Percentiles rank a stretch among this genome's conserved stretches.
Conservation (phyloP, 2,329 filamentous ascomycete genomes). For the Myriangium duriaei region DNA sequence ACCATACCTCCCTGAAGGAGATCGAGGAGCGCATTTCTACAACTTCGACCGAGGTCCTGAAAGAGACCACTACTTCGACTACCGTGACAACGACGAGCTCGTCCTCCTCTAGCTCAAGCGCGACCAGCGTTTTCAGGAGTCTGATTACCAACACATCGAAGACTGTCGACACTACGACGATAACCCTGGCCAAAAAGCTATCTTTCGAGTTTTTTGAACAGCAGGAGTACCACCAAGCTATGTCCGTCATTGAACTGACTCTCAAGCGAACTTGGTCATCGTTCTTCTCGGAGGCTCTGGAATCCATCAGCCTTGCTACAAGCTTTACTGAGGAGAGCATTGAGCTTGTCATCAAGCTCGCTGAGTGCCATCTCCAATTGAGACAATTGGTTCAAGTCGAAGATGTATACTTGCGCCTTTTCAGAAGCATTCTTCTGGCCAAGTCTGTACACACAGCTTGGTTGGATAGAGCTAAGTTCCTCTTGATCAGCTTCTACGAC, state of each 20-base stretch:
- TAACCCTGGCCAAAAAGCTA: slow-evolving; percentile 30
- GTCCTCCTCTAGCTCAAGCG: slow-evolving; percentile 30
- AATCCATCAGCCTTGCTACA: slow-evolving; percentile 26
- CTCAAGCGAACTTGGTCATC: slow-evolving; percentile 35
- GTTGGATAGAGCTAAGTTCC: slow-evolving; percentile 24
- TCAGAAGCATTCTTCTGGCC: slow-evolving; percentile 25
- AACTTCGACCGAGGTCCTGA: slow-evolving; percentile 31
- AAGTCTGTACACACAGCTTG: slow-evolving; percentile 16
- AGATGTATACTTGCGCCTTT: slow-evolving; percentile 27
- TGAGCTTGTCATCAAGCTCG: slow-evolving; percentile 34
- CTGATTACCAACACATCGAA: slow-evolving; percentile 26
- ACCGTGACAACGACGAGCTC: slow-evolving; percentile 24
- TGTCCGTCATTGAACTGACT: slow-evolving; percentile 33
- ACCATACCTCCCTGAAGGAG: slow-evolving; percentile 20
- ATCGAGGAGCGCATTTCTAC: slow-evolving; percentile 32
- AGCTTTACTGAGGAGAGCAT: slow-evolving; percentile 34
- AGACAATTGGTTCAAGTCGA: slow-evolving; percentile 27
- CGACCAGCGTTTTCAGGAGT: slow-evolving; percentile 31
- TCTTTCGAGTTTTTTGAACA: slow-evolving; percentile 32
- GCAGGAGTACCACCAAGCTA: slow-evolving; percentile 36
- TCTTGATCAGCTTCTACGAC: slow-evolving; percentile 27
- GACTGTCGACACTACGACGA: slow-evolving; percentile 28
- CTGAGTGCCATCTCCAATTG: slow-evolving; percentile 29
- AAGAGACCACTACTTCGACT: too few relatives aligned
- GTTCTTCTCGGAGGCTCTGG: slow-evolving; percentile 32